Evolutionary conservation across 345 rosid genomes (phyloP), one percentile per base, ranked within the genome.

Genomic region (Xanthoceras sorbifolium): DNA sequence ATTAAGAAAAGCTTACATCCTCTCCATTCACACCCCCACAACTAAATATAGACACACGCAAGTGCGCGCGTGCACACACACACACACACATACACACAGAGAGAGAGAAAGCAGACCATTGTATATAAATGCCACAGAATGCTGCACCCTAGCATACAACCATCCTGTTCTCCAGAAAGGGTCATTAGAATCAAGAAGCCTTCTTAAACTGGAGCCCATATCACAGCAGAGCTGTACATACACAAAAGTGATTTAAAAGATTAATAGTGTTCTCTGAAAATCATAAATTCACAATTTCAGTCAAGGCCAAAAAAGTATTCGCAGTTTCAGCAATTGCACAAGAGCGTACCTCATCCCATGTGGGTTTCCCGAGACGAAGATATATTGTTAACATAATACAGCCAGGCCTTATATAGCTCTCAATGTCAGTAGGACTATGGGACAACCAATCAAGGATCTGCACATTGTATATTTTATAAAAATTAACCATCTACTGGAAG

Each of bases 371-470:
- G 67, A 85, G 82, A 62, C 88, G 81, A 69, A 91, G 87, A 81
- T 91, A 91, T 73, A 91, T 82, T 23, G 96, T 89, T 71, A 91
- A 67, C 26, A 91, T 77, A 60, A 91, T 78, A 82, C 96, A 91
- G 71, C 96, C 96, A 63, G 93, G 96, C 71, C 93, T 80, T 75
- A 91, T 89, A 82, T 89, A 87, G 85, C 96, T 91, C 83, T 91
- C 96, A 60, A 89, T 86, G 52, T 91, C 92, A 5, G 90, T 82
- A 44, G 93, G 96, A 81, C 93, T 85, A 59, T 87, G 89, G 57
- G 89, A 78, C 66, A 91, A 80, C 96, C 96, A 91, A 55, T 83
- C 86, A 64, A 89, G 84, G 77, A 91, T 82, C 96, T 91, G 92
- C 34, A 85, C 73, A 64, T 44, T 64, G 57, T 59, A 77, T 20